Evolutionary conservation across 148 eudicot species (phyloP), one percentile per base, ranked within the genome.

Genomic region (Rhododendron molle): DNA sequence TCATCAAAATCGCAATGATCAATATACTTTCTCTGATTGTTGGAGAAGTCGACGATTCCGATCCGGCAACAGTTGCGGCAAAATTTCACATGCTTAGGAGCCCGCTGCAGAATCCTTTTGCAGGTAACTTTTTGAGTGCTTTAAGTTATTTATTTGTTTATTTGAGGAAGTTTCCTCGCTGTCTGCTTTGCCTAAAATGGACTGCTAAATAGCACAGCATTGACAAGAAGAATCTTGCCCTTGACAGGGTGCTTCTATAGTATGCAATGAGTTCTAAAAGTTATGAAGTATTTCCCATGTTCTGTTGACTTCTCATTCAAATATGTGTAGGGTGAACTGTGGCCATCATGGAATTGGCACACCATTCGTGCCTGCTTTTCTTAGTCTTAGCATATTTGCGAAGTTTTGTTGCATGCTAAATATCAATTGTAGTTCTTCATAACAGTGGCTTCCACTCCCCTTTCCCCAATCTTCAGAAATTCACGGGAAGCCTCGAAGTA

Each of bases 1-100:
- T 95, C 86, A 97, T 97, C 49, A 97, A 97, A 92, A 92, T 94
- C 81, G 99, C 98, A 81, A 97, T 97, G 99, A 87, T 94, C 77
- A 92, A 90, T 82, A 86, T 97, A 74, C 89, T 93, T 87, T 93
- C 94, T 80, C 89, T 92, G 80, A 90, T 95, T 86, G 81, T 90
- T 88, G 96, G 91, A 87, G 92, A 89, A 84, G 77, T 32, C 32
- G 91, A 82, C 80, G 83, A 80, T 49, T 83, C 91, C 74, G 50
- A 73, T 44, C 89, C 89, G 30, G 77, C 89, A 65, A 69, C 83
- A 86, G 84, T 86, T 85, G 90, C 76, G 32, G 84, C 87, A 86
- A 90, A 86, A 9, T 92, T 93, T 88, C 90, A 89, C 80, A 87
- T 87, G 91, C 99, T 95, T 86, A 93, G 90, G 89, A 95, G 96